phyloP scores from a whole-genome alignment of 2,329 filamentous ascomycete species.

The Ophidiomyces ophidiicola region DNA sequence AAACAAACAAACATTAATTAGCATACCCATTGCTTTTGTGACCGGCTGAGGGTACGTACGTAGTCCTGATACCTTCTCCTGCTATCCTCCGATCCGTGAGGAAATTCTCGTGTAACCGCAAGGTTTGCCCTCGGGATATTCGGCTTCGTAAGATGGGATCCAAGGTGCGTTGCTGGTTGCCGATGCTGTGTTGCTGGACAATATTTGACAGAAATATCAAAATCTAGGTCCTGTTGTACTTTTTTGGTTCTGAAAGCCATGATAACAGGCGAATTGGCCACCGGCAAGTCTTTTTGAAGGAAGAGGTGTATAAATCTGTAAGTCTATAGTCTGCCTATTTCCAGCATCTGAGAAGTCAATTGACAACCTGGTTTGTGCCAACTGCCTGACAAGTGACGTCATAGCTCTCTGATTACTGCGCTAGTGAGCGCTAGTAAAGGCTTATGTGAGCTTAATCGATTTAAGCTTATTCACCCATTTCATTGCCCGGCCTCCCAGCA shows the following conservation, averaged over 20 bases:
- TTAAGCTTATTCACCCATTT: too few species aligned
- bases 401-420: too few species aligned
- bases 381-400: too few species aligned
- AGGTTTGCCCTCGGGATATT: constrained; percentile 1
- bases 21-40: not conserved
- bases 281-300: too few species aligned
- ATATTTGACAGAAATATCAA: constrained; percentile 1
- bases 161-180: constrained; percentile 2
- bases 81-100: not conserved
- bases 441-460: too few species aligned
- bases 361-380: too few species aligned
- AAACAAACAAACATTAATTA: constrained; percentile 19
- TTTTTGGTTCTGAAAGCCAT: constrained; percentile 1
- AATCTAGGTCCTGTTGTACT: not conserved
- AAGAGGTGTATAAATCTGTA: too few species aligned
- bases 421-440: too few species aligned
- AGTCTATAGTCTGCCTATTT: too few species aligned
- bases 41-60: not conserved
- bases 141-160: not conserved
- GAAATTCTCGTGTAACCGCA: constrained; percentile 2
- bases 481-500: too few species aligned
- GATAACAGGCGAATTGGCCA: not conserved
- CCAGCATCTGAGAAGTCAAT: too few species aligned
- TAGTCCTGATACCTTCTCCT: constrained; percentile 1
- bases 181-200: constrained; percentile 6